Base-by-base conservation (phyloP, 805 yeast genomes). In the Clavispora santaluciae region DNA sequence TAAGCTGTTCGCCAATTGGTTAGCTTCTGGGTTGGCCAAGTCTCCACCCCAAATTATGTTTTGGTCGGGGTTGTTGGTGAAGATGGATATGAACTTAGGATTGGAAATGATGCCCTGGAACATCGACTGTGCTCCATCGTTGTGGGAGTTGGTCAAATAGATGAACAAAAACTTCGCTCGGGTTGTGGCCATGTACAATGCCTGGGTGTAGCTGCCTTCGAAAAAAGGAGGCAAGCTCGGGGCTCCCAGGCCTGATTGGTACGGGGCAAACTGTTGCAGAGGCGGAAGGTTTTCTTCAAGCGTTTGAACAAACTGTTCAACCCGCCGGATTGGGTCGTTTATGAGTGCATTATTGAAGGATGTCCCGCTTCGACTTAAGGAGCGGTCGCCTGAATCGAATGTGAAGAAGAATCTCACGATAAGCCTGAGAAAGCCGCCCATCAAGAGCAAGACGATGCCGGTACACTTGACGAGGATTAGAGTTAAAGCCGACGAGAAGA, bases 21-120 rank as follows among this genome's bases (percentile, higher is more conserved):
- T 81, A 1, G 91, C 86, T 59, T 91, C 98, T 16, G 89, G 78
- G 42, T 80, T 79, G n/a, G 76, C 73, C 18, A 84, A 76, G 55
- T 86, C 83, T 7, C 96, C 96, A 31, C 90, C 95, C 98, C 98
- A 91, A 2, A 86, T 62, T 3, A 86, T 49, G 8, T 26, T 25
- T 21, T 25, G 39, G 2, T 82, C 57, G 34, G 85, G 73, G 35
- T 72, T 73, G n/a, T 47, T 43, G 13, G 55, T 41, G 35, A 66
- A 66, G 2, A 65, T 39, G 4, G 67, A 59, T 11, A 76, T 63
- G 40, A 86, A 78, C 20, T 58, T 60, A 2, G 69, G 72, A 43
- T 76, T 68, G 33, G 79, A 63, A 35, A 88, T 57, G 3, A 87
- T 72, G 9, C 72, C 71, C 11, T 70, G 60, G 36, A 81, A 74